Evolutionary conservation across 371 early-diverging fungal genomes (phyloP), one percentile per base, ranked within the genome.

Genomic region (Chytridiales sp.): DNA sequence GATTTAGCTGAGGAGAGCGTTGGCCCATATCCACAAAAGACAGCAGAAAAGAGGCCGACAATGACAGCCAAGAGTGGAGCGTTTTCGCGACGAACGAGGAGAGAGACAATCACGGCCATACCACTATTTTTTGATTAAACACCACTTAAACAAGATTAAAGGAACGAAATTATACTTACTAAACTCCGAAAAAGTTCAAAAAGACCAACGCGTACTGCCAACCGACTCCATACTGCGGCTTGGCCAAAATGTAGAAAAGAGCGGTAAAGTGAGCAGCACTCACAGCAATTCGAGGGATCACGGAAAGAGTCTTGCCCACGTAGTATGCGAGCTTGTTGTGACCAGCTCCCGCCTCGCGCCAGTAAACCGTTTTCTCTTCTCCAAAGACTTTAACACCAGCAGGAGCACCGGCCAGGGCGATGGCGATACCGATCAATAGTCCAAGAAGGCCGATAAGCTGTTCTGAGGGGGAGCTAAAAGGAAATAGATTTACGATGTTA

Each of bases 11-110:
- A 46, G 4, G 17, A 31, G 5, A 75, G 27, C 0, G 60, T 59
- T 3, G 70, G 74, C 8, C 69, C 77, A 51, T 56, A 77, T 2
- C 75, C 74, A 54, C 73, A 72, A 46, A 78, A 69, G 22, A 73
- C 66, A 13, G 70, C 69, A 5, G 64, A 60, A 48, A 75, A 69
- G n/a, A 78, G 36, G 9, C 66, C 63, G 11, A 63, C 36, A 0
- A 76, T 67, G 47, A 72, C 71, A 13, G 76, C 74, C 35, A 75
- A 47, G 34, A 78, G 63, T 8, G 69, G 46, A 2, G 74, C 74
- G 47, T 75, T 74, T 49, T 73, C 69, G 22, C 68, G 50, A 3
- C 55, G 43, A 30, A 74, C 67, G 56, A 73, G 21, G 68, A 69
- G 70, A 35, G 64, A 59, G 29, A 74, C 69, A 36, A 72, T 56